A percentile compares a stretch with the other conserved stretches of the same genome.
Evolutionary conservation across 257 asterid genomes (phyloP).

Genomic region (Cordia subcordata): DNA sequence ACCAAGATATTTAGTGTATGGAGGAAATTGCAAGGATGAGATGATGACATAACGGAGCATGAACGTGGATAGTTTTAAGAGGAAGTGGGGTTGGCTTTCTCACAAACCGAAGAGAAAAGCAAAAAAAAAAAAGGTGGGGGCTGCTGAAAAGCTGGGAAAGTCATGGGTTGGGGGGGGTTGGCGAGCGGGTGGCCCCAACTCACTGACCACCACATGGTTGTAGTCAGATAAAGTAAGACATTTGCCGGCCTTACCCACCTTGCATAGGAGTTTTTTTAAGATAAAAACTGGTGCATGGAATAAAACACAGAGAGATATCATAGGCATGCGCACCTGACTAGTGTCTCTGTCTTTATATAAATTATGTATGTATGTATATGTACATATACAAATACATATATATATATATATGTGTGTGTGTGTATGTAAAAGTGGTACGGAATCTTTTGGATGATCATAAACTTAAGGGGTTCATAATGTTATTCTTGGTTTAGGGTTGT

Average conservation of each 20-base stretch:
- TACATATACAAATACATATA: too few relatives aligned
- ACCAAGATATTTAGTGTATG: too few relatives aligned
- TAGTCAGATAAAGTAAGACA: conserved; percentile 49
- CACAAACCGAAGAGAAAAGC: conserved; percentile 36
- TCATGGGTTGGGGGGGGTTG: conserved; percentile 29
- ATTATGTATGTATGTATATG: too few relatives aligned
- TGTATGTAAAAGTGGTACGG: too few relatives aligned
- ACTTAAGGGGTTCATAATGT: too few relatives aligned
- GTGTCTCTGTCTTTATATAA: too few relatives aligned
- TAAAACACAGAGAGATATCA: too few relatives aligned
- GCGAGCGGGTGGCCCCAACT: conserved; percentile 29
- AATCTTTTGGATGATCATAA: too few relatives aligned
- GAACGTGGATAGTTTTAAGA: conserved; percentile 4
- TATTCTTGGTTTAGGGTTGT: too few relatives aligned
- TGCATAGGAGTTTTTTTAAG: neutral
- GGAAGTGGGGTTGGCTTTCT: conserved; percentile 20
- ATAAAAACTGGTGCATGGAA: too few relatives aligned
- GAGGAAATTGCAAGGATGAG: conserved; percentile 1
- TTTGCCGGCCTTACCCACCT: conserved; percentile 18
- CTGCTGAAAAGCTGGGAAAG: conserved; percentile 38
- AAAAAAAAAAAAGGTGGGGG: conserved; percentile 27
- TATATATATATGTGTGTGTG: too few relatives aligned
- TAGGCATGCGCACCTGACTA: too few relatives aligned
- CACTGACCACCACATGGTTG: conserved; percentile 65
- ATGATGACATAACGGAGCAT: conserved; percentile 11